Base-by-base conservation (phyloP, 2,329 filamentous ascomycete species). In the Geosmithia putterillii region DNA sequence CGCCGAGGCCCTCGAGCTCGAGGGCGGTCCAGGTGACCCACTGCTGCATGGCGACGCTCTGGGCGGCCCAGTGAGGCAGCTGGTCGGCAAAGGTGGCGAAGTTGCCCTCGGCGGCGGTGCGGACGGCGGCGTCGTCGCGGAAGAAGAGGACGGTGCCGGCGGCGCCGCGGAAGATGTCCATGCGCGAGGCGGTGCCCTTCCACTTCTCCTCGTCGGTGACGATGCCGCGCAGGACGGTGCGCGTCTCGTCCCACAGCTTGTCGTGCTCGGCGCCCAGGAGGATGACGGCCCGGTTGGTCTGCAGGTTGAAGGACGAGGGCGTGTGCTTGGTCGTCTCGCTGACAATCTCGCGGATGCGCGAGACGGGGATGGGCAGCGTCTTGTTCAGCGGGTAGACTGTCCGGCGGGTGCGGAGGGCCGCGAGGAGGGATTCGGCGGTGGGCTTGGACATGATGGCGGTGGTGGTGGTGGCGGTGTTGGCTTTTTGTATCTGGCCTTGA, bases 121-220 rank as follows among this genome's bases (percentile, higher is more conserved):
- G 64, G 61, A 90, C 73, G 52, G 76, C 72, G 43, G 73, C 66
- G 50, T 79, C 73, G 68, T 94, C 86, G 65, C 86, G 81, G 70
- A 85, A 94, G 77, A 94, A 95, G 54, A 95, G 77, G 54, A 90
- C 82, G 43, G 86, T 85, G 52, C 86, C 89, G 52, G 88, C 86
- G 18, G 64, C 86, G 45, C 59, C 79, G 65, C 74, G 75, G 70
- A 94, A 90, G 54, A 65, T 55, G 51, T 55, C 59, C 48, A 71
- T 56, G 54, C 64, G 64, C 51, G 53, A 49, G 44, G 50, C 55
- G 14, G 67, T 84, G 50, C 59, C 43, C 57, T 76, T 64, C 69
- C 75, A 88, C 48, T 67, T 57, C 15, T 81, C 81, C 3, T 8
- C 37, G 12, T 63, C 70, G 23, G 83, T 77, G 20, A 92, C 79